Evolutionary conservation across 2,329 filamentous ascomycete genomes (phyloP).

Genomic region (Monosporascus sp.): DNA sequence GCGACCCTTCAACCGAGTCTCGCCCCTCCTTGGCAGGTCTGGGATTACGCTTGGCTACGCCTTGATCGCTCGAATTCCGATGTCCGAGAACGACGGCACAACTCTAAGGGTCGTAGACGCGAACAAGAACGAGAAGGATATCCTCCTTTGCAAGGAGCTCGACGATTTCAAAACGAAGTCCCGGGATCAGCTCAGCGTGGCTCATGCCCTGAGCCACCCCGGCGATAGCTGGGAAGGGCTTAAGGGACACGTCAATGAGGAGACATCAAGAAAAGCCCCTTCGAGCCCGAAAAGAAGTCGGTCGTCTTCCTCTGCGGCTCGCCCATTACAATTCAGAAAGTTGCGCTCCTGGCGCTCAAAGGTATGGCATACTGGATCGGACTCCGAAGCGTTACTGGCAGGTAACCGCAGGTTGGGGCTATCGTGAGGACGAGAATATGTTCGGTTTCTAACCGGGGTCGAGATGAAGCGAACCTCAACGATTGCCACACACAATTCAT

Average conservation of each 20-base stretch:
- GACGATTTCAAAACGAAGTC: background rate
- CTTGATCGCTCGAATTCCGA: slow-evolving; percentile 1
- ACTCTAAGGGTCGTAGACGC: background rate
- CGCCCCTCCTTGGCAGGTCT: slow-evolving; percentile 44
- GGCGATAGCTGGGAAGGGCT: slow-evolving; percentile 38
- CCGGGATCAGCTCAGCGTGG: slow-evolving; percentile 32
- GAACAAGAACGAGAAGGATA: background rate
- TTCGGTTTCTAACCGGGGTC: background rate
- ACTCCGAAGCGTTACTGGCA: background rate
- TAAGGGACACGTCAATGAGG: slow-evolving; percentile 37
- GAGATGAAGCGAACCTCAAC: no score
- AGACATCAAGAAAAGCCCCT: slow-evolving; percentile 28
- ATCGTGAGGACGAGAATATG: background rate
- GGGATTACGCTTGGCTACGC: slow-evolving; percentile 49
- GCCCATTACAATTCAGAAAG: slow-evolving; percentile 45
- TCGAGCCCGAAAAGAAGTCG: slow-evolving; percentile 30
- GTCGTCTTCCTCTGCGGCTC: slow-evolving; percentile 46
- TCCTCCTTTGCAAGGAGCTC: background rate
- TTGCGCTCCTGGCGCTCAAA: slow-evolving; percentile 42
- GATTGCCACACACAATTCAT: no score
- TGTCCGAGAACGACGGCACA: background rate
- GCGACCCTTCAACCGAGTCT: slow-evolving; percentile 23
- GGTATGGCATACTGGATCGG: slow-evolving; percentile 5
- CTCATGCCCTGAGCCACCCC: slow-evolving; percentile 42
- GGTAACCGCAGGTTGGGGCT: background rate